Conservation (phyloP, 345 rosid species). For the Rhodomyrtus tomentosa region DNA sequence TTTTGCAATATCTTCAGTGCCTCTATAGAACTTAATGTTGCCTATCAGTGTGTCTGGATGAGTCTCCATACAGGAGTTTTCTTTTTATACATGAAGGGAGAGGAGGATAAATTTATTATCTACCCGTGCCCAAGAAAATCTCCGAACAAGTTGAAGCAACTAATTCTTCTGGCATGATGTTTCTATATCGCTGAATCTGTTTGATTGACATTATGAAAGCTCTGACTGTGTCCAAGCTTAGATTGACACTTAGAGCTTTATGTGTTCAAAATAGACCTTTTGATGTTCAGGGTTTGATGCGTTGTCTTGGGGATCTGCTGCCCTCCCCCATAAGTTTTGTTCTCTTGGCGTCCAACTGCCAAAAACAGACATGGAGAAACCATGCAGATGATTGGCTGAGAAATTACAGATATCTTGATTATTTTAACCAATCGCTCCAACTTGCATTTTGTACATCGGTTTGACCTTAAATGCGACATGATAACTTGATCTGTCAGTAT, state of each 20-base stretch:
- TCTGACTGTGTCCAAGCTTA: background rate
- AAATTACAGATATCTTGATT: background rate
- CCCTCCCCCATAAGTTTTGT: background rate
- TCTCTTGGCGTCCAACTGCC: background rate
- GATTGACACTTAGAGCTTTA: background rate
- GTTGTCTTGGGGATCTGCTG: background rate
- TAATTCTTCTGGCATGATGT: background rate
- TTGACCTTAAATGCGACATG: background rate
- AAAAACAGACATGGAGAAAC: background rate
- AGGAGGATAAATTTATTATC: background rate
- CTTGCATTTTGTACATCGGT: background rate
- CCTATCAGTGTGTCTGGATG: background rate
- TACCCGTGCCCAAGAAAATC: background rate
- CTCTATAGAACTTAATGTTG: background rate
- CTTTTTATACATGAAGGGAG: background rate
- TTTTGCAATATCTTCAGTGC: background rate
- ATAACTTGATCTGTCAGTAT: background rate
- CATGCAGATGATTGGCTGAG: background rate
- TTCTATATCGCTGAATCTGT: background rate
- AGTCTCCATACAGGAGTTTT: background rate
- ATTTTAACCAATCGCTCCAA: background rate
- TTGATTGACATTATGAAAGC: background rate
- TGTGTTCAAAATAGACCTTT: background rate
- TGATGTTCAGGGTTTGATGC: background rate
- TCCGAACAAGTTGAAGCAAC: background rate